A percentile compares a stretch with the other conserved stretches of the same genome.
Evolutionary conservation across 2,329 filamentous ascomycete species (phyloP).

Genomic region (Aspergillus aculeatus): DNA sequence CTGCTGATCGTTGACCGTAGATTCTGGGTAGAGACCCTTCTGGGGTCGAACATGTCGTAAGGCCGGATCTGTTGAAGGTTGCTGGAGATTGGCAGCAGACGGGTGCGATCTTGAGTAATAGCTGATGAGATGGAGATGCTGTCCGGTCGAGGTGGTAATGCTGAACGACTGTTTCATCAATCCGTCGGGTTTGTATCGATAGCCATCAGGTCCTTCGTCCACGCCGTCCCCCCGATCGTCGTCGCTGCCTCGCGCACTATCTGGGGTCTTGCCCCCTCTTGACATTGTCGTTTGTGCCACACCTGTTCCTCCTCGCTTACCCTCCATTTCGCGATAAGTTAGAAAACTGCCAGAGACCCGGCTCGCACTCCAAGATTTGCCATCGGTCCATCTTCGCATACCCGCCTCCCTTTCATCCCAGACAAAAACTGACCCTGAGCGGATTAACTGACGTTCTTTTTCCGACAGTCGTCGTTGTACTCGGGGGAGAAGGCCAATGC

Average conservation of each 20-base stretch:
- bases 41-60: slow-evolving; percentile 80
- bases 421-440: slow-evolving; percentile 97
- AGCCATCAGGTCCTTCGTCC: slow-evolving; percentile 78
- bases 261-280: slow-evolving; percentile 72
- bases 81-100: slow-evolving; percentile 68
- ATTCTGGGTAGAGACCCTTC: slow-evolving; percentile 97
- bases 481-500: slow-evolving; percentile 81
- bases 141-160: slow-evolving; percentile 85
- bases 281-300: slow-evolving; percentile 61
- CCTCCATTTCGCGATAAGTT: slow-evolving; percentile 98
- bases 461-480: slow-evolving; percentile 92
- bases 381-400: slow-evolving; percentile 98
- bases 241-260: slow-evolving; percentile 76
- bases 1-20: slow-evolving; percentile 81
- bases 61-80: slow-evolving; percentile 76
- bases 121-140: slow-evolving; percentile 95
- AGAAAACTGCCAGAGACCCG: slow-evolving; percentile 95
- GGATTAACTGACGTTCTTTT: slow-evolving; percentile 94
- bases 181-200: slow-evolving; percentile 92
- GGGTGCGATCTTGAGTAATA: slow-evolving; percentile 86
- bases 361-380: slow-evolving; percentile 98
- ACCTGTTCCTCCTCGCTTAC: slow-evolving; percentile 77
- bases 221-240: slow-evolving; percentile 70
- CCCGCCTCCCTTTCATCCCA: slow-evolving; percentile 98
- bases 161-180: slow-evolving; percentile 99